Evolutionary conservation across 257 asterid species (phyloP).

Genomic region (Verbascum thapsus): DNA sequence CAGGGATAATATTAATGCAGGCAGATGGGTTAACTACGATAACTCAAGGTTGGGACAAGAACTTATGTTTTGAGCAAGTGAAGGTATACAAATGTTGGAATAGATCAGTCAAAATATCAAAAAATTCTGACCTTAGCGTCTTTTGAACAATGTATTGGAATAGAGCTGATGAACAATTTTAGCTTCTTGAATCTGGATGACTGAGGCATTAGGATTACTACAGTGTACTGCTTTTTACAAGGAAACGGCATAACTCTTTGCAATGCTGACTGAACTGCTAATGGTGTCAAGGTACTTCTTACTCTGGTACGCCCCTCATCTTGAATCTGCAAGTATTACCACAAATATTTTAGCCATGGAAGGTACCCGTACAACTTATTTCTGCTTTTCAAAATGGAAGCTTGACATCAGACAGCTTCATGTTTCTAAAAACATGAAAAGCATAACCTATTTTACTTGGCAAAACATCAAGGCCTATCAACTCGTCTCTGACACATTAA

Average conservation of each 20-base stretch:
- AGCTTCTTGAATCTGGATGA: constrained; percentile 56
- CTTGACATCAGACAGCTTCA: not conserved
- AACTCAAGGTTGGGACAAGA: not conserved
- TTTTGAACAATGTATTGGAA: constrained; percentile 38
- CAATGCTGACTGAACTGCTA: constrained; percentile 72
- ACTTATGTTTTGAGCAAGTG: constrained; percentile 1
- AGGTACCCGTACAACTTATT: not conserved
- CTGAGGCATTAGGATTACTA: constrained; percentile 94
- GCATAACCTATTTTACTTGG: not conserved
- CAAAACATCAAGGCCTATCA: not conserved
- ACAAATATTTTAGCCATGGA: constrained; percentile 19
- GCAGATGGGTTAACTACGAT: not conserved
- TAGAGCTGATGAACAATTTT: constrained; percentile 47
- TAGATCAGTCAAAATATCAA: not conserved
- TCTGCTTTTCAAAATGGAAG: not conserved
- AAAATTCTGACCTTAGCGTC: constrained; percentile 68
- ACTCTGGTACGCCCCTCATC: constrained; percentile 73
- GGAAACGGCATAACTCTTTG: constrained; percentile 81
- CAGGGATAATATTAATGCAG: constrained; percentile 21
- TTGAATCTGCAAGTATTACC: constrained; percentile 60
- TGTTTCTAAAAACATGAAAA: not conserved
- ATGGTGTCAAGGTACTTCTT: constrained; percentile 60
- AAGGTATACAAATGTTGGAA: not conserved
- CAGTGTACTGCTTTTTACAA: constrained; percentile 84
- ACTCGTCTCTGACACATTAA: not conserved